These are phyloP conservation scores for Serendipita vermifera DNA, from an alignment of 768 basidiomycete species.

Conservation along the genomic window DNA sequence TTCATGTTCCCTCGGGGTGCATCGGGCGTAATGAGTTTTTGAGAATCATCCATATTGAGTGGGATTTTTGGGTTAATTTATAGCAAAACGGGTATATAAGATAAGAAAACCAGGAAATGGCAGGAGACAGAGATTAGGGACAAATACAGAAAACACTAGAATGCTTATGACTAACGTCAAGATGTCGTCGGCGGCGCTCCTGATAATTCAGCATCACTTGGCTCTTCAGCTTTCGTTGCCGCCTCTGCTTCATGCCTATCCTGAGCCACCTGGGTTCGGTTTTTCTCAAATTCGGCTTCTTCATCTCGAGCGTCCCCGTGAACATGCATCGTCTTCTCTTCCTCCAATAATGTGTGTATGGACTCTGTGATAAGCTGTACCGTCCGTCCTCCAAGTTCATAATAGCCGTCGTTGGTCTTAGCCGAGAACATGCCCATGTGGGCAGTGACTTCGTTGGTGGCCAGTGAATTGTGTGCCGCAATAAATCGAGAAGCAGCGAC, in stretches of 20 bases:
- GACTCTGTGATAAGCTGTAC: slow-evolving; percentile 29
- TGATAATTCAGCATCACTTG: no score
- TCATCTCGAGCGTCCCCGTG: not conserved
- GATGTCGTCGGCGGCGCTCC: no score
- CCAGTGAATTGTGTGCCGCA: slow-evolving; percentile 51
- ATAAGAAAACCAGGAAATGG: no score
- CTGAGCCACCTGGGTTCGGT: not conserved
- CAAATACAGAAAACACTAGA: no score
- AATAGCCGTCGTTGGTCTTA: slow-evolving; percentile 79
- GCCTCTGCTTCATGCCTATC: not conserved
- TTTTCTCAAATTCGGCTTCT: not conserved
- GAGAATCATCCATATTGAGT: no score
- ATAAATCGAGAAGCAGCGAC: slow-evolving; percentile 37
- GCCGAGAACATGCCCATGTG: slow-evolving; percentile 83
- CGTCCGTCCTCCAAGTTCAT: slow-evolving; percentile 61
- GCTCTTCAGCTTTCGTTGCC: not conserved
- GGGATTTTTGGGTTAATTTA: no score
- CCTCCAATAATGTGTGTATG: not conserved
- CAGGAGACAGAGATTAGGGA: no score
- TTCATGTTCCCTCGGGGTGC: no score
- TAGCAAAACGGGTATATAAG: no score
- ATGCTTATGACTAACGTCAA: no score
- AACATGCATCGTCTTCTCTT: not conserved
- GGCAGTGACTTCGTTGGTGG: slow-evolving; percentile 65
- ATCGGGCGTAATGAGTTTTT: no score